Conservation (phyloP, 1,284 basidiomycete genomes). For the Fomitiporia mediterranea region DNA sequence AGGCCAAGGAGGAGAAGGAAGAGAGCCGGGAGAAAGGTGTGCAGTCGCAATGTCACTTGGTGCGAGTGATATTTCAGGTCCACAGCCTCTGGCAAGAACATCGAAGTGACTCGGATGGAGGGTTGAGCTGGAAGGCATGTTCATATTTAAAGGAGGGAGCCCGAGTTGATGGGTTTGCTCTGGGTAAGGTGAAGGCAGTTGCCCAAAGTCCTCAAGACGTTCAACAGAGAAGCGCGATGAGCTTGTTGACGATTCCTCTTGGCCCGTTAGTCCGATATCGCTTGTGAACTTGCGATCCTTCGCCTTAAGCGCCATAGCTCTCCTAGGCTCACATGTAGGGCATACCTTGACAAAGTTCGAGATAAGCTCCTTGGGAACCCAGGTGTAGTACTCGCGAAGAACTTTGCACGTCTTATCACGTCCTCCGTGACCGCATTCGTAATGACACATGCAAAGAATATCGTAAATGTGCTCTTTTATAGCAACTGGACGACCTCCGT, state of each 20-base stretch:
- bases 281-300: constrained; percentile 22
- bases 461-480: constrained; percentile 73
- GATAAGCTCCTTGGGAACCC: constrained; percentile 77
- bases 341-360: constrained; percentile 71
- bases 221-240: constrained; percentile 12
- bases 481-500: constrained; percentile 66
- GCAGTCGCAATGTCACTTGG: background rate
- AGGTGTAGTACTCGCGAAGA: constrained; percentile 64
- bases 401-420: constrained; percentile 66
- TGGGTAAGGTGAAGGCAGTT: background rate
- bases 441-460: constrained; percentile 67
- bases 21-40: background rate
- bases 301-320: background rate
- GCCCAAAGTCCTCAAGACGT: constrained; percentile 12
- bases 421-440: constrained; percentile 61
- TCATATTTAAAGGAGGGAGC: background rate
- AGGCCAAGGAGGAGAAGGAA: background rate
- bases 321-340: constrained; percentile 54
- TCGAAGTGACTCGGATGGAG: background rate
- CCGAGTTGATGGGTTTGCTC: background rate
- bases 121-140: background rate
- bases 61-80: background rate
- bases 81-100: background rate
- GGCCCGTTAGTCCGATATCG: constrained; percentile 26
- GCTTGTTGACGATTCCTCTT: constrained; percentile 9